Base-by-base conservation (phyloP, 2,329 filamentous ascomycete species). In the Calonectria pseudoturangicola region DNA sequence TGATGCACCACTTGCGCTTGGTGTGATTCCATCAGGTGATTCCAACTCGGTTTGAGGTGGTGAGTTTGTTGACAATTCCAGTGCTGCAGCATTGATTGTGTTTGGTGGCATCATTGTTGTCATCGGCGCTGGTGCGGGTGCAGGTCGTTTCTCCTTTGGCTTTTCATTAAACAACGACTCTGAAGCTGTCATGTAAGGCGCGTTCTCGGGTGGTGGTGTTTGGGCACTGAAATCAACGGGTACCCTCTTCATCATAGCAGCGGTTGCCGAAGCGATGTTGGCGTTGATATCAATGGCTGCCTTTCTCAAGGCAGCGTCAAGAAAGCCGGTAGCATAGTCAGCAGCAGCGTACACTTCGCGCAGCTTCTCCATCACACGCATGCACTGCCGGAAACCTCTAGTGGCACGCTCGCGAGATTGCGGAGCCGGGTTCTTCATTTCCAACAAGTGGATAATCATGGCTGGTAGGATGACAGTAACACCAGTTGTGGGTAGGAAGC, bases 261-360 rank as follows among this genome's bases (percentile, higher is more conserved):
- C 77, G n/a, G 81, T 80, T 25, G 82, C 79, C 16, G 80, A 82
- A 6, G 81, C 79, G 18, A 82, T 77, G 60, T 80, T 83, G 56
- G 84, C 82, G 64, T 85, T 90, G 47, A 95, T 87, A 69, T 94
- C 92, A 74, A 97, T 95, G 70, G 94, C 92, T 10, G 95, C 95
- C 86, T 98, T 97, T 74, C 94, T 92, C 74, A 98, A 93, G 0
- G 95, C 95, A 1, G 95, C 95, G 82, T 98, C 95, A n/a, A 98
- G 89, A 86, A 98, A 98, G 2, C 94, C 94, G 0, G 94, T 96
- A n/a, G 95, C 95, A 79, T 97, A 98, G 83, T 98, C 96, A n/a
- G 96, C 96, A 0, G 96, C 95, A 0, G 95, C 93, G 80, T 98
- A 98, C 36, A 95, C 94, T 80, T 98, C 95, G 45, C 95, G 92